Percentiles rank a stretch among this genome's conserved stretches.
These are phyloP conservation scores for Trypanosoma platydactyli DNA, from an alignment of 208 protist species.

Conservation along the genomic window DNA sequence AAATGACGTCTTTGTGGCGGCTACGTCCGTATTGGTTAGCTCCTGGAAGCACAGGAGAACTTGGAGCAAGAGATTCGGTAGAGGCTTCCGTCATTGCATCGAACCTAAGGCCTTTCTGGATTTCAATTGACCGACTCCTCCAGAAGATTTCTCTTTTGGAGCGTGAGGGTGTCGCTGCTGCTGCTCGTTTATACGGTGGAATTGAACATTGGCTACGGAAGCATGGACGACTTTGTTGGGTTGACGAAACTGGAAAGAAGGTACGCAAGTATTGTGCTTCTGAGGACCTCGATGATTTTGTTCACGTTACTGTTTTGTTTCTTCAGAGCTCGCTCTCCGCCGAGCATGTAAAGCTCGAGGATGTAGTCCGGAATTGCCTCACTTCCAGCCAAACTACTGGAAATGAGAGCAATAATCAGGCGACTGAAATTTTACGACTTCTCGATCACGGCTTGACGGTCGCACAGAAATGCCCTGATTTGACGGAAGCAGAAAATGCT, in stretches of 20 bases:
- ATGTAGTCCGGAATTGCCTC: not conserved
- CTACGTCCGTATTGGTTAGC: constrained; percentile 76
- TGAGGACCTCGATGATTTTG: constrained; percentile 61
- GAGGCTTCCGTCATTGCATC: constrained; percentile 22
- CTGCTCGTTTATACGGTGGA: not conserved
- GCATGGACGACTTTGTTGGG: constrained; percentile 55
- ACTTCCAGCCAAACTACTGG: not conserved
- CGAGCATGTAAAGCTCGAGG: constrained; percentile 15
- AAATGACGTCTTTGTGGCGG: constrained; percentile 29
- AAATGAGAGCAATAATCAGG: not conserved
- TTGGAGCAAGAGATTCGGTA: constrained; percentile 27
- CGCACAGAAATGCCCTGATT: not conserved
- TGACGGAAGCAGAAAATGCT: not conserved
- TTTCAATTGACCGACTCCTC: constrained; percentile 45
- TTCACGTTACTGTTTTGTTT: constrained; percentile 37
- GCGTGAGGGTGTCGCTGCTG: constrained; percentile 10
- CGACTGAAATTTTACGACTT: constrained; percentile 1
- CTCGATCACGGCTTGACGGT: constrained; percentile 5
- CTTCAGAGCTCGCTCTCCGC: constrained; percentile 35
- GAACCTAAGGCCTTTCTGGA: constrained; percentile 62
- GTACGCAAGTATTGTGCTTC: constrained; percentile 54
- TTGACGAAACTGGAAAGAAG: constrained; percentile 32
- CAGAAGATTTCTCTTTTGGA: constrained; percentile 24
- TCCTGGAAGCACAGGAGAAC: constrained; percentile 51
- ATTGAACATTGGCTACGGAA: constrained; percentile 35